A percentile compares a stretch with the other conserved stretches of the same genome.
Conservation (phyloP, 2,329 filamentous ascomycete species). For the Cadophora sp. region DNA sequence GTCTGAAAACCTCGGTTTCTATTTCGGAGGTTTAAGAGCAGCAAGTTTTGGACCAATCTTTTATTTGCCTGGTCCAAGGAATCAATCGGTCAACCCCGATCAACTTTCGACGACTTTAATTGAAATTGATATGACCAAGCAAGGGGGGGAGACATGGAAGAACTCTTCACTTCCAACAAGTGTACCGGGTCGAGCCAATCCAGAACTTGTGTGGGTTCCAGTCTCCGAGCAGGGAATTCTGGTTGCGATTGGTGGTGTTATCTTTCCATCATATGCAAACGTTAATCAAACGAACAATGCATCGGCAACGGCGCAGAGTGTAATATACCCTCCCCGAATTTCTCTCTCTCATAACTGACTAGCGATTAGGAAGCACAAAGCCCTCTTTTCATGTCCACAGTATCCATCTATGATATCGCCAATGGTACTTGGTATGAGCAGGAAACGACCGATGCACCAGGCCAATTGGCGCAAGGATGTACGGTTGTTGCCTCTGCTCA, state of each 20-base stretch:
- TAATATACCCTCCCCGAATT: constrained; percentile 37
- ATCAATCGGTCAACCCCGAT: constrained; percentile 36
- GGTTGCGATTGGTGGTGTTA: constrained; percentile 78
- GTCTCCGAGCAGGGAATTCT: constrained; percentile 79
- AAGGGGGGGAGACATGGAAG: constrained; percentile 59
- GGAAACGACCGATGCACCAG: constrained; percentile 66
- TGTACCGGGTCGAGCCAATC: constrained; percentile 63
- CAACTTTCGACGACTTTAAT: constrained; percentile 63
- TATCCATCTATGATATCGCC: constrained; percentile 79
- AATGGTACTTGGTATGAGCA: constrained; percentile 76
- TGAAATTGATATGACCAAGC: constrained; percentile 62
- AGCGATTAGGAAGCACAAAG: constrained; percentile 63
- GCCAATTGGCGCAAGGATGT: constrained; percentile 74
- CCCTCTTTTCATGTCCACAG: constrained; percentile 71
- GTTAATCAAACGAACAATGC: constrained; percentile 38
- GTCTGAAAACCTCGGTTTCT: constrained; percentile 75
- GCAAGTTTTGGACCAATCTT: constrained; percentile 58
- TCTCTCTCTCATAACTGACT: constrained; percentile 36
- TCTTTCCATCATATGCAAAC: constrained; percentile 59
- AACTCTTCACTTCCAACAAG: constrained; percentile 60
- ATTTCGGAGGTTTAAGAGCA: constrained; percentile 69
- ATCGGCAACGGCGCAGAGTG: constrained; percentile 48
- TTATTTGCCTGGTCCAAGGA: constrained; percentile 31
- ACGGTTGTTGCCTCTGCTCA: constrained; percentile 72
- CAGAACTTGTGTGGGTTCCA: constrained; percentile 77